A percentile compares a stretch with the other conserved stretches of the same genome.
phyloP scores from a whole-genome alignment of 768 basidiomycete genomes.

The Psilocybe subaeruginosa region DNA sequence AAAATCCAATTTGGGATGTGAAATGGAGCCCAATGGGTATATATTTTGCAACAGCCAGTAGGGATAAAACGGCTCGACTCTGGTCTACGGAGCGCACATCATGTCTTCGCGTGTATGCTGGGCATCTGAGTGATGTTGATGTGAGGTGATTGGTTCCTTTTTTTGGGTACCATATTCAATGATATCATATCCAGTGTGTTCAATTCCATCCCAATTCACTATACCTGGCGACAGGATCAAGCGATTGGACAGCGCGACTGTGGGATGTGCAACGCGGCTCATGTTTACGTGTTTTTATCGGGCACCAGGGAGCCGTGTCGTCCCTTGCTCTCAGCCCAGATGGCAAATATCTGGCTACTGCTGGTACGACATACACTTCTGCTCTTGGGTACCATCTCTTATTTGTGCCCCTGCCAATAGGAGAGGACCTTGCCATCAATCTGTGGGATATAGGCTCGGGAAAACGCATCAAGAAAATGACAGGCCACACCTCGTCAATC shows the following conservation, averaged over 20 bases:
- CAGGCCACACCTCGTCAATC: slow-evolving; percentile 87
- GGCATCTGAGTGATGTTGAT: slow-evolving; percentile 96
- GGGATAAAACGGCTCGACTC: slow-evolving; percentile 91
- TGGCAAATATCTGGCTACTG: slow-evolving; percentile 91
- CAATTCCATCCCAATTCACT: slow-evolving; percentile 97
- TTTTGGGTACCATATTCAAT: not conserved
- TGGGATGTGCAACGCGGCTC: slow-evolving; percentile 98
- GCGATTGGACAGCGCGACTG: slow-evolving; percentile 92
- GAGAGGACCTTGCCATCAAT: slow-evolving; percentile 91
- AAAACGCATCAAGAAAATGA: slow-evolving; percentile 94
- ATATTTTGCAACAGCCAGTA: slow-evolving; percentile 96
- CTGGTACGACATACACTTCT: slow-evolving; percentile 48
- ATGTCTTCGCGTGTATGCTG: slow-evolving; percentile 90
- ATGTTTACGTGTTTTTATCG: slow-evolving; percentile 94
- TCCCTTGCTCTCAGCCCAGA: slow-evolving; percentile 91
- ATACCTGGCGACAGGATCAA: slow-evolving; percentile 96
- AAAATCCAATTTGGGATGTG: slow-evolving; percentile 98
- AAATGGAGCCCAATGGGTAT: slow-evolving; percentile 98
- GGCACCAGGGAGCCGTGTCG: slow-evolving; percentile 89
- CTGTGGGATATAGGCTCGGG: slow-evolving; percentile 98
- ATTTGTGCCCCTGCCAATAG: slow-evolving; percentile 35
- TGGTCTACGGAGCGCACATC: slow-evolving; percentile 94
- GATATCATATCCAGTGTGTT: slow-evolving; percentile 64
- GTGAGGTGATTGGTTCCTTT: slow-evolving; percentile 51
- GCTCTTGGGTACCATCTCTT: not conserved